phyloP scores from a whole-genome alignment of 176 grass and related monocot species.

The Ensete glaucum region DNA sequence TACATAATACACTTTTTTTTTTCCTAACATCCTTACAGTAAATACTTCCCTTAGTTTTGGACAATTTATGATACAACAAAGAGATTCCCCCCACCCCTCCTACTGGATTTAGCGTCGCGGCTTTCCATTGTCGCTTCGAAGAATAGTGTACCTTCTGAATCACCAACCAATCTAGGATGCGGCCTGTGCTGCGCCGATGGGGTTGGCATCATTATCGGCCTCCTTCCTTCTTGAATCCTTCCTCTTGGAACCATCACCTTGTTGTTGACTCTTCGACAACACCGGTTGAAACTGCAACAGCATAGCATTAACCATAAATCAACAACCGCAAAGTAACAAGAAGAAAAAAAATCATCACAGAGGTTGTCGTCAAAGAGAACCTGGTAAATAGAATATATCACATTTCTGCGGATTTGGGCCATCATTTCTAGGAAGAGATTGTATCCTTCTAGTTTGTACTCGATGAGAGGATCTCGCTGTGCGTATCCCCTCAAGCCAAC shows the following conservation, averaged over 20 bases:
- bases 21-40: background rate
- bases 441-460: slow-evolving; percentile 97
- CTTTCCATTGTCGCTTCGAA: background rate
- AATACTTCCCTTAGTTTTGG: background rate
- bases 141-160: background rate
- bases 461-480: slow-evolving; percentile 89
- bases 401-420: slow-evolving; percentile 95
- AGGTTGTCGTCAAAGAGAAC: slow-evolving; percentile 20
- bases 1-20: background rate
- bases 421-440: slow-evolving; percentile 99
- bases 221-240: slow-evolving; percentile 48
- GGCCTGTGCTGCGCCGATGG: slow-evolving; percentile 51
- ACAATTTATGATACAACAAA: background rate
- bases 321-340: background rate
- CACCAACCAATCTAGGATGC: slow-evolving; percentile 16
- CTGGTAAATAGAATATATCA: slow-evolving; percentile 98
- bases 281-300: slow-evolving; percentile 73
- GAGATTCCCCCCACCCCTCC: background rate
- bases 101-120: background rate
- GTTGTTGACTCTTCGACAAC: slow-evolving; percentile 66
- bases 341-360: background rate
- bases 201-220: slow-evolving; percentile 27
- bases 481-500: slow-evolving; percentile 97
- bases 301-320: slow-evolving; percentile 7
- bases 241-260: slow-evolving; percentile 36